Evolutionary conservation across 129 eudicot species (phyloP), one percentile per base, ranked within the genome.

Genomic region (Helianthus annuus): DNA sequence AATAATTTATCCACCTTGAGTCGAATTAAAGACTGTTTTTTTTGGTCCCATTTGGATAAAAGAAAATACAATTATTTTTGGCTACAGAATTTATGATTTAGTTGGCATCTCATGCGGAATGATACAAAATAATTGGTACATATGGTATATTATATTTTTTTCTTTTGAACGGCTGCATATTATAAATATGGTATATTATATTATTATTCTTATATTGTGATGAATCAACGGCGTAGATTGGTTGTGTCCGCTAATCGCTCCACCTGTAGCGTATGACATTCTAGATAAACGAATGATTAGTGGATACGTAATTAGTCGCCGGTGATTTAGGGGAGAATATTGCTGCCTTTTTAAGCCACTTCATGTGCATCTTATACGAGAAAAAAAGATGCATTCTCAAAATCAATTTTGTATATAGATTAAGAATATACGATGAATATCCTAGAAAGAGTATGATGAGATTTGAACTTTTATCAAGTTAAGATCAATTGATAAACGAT

Each of bases 301-400:
- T 65, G 72, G 55, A 42, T 51, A 65, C 58, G 79, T 62, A 46
- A 73, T 74, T 65, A 65, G 46, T 75, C 13, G 79, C 79, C 79
- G 79, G 72, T 75, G 60, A 75, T 75, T 75, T 53, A 65, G 79
- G 78, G 48, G 57, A 52, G 57, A 53, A 22, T 53, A 42, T 42
- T 42, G 72, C 44, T 56, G 36, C 72, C 12, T 65, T 54, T 65
- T 53, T 15, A 65, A 65, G 71, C 66, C 65, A 75, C 48, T 54
- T 74, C 72, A 64, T 52, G 53, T 61, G 64, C 49, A 15, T 69
- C 22, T 19, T 44, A 38, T 8, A 39, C 45, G 46, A 42, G 46
- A 42, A 42, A 42, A 11, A 42, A 42, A 7, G 10, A 42, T 42
- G 7, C 46, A 42, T 42, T 42, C 46, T 7, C 46, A 42, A 6